Conservation (phyloP, 2,329 filamentous ascomycete genomes). For the Penicillium sp. region DNA sequence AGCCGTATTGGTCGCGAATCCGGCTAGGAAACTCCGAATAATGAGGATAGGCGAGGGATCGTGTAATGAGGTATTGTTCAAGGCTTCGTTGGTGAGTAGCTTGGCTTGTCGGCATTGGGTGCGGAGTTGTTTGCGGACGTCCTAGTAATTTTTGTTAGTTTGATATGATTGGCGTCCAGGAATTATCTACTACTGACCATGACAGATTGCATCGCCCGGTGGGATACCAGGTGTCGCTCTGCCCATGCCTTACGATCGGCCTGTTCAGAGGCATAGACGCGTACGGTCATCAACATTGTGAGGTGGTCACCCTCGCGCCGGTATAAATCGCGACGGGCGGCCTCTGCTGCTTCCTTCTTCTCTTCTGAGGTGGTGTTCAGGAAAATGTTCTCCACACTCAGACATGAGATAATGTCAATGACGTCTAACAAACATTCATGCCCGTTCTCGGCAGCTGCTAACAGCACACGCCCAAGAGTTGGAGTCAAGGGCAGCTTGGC, state of each 20-base stretch:
- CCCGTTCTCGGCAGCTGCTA: slow-evolving; percentile 71
- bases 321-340: slow-evolving; percentile 56
- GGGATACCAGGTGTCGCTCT: slow-evolving; percentile 58
- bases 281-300: slow-evolving; percentile 61
- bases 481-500: slow-evolving; percentile 81
- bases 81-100: slow-evolving; percentile 34
- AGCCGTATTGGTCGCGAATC: slow-evolving; percentile 62
- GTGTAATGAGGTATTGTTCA: slow-evolving; percentile 17
- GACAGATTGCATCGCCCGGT: slow-evolving; percentile 64
- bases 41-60: slow-evolving; percentile 51
- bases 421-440: slow-evolving; percentile 74
- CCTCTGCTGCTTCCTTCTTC: slow-evolving; percentile 58
- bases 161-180: background rate
- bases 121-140: slow-evolving; percentile 62
- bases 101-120: slow-evolving; percentile 55
- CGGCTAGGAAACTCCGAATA: slow-evolving; percentile 58
- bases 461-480: slow-evolving; percentile 74
- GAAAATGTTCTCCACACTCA: slow-evolving; percentile 66
- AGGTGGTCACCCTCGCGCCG: slow-evolving; percentile 64
- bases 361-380: slow-evolving; percentile 60
- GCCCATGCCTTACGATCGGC: slow-evolving; percentile 62
- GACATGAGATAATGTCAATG: slow-evolving; percentile 75
- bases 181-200: slow-evolving; percentile 46
- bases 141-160: slow-evolving; percentile 34
- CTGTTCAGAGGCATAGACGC: slow-evolving; percentile 58